Conservation (phyloP, 1,139 yeast genomes). For the Yamadazyma sp. region DNA sequence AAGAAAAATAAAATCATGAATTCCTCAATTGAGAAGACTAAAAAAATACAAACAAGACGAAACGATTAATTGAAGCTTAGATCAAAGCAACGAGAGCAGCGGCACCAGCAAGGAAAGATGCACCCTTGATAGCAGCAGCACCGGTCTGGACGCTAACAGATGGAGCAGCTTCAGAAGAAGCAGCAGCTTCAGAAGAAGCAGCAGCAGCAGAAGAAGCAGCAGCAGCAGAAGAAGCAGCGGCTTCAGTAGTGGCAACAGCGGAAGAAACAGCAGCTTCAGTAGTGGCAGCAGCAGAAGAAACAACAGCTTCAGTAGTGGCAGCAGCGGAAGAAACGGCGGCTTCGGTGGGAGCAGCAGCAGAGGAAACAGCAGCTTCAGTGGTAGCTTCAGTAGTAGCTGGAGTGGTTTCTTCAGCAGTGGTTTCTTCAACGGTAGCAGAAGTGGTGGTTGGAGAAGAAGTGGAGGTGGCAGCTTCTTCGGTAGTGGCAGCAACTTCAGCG, state of each 20-base stretch:
- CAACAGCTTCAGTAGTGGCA: conserved; percentile 7
- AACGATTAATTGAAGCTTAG: conserved; percentile 8
- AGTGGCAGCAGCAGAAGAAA: conserved; percentile 9
- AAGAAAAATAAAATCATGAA: not conserved
- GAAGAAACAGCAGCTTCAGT: conserved; percentile 4
- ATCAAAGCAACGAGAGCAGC: conserved; percentile 18
- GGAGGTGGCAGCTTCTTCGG: conserved; percentile 8
- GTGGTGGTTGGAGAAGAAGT: conserved; percentile 34
- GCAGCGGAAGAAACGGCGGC: conserved; percentile 3
- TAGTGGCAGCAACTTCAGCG: conserved; percentile 12
- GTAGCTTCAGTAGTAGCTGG: conserved; percentile 11
- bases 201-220: conserved; percentile 6
- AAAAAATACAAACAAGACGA: not conserved
- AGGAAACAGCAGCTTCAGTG: conserved; percentile 8
- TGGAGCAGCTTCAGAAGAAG: conserved; percentile 2
- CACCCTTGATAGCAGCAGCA: conserved; percentile 12
- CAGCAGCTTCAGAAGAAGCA: not conserved
- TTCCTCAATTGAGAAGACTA: not conserved
- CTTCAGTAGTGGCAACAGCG: not conserved
- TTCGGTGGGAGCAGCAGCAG: conserved; percentile 4
- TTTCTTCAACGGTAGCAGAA: conserved; percentile 7
- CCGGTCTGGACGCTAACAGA: conserved; percentile 10
- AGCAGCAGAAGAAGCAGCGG: conserved; percentile 3
- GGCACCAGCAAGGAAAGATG: conserved; percentile 14
- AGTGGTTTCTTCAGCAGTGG: conserved; percentile 8